Conservation (phyloP, 164 flowering plant species). For the Vitis amurensis region DNA sequence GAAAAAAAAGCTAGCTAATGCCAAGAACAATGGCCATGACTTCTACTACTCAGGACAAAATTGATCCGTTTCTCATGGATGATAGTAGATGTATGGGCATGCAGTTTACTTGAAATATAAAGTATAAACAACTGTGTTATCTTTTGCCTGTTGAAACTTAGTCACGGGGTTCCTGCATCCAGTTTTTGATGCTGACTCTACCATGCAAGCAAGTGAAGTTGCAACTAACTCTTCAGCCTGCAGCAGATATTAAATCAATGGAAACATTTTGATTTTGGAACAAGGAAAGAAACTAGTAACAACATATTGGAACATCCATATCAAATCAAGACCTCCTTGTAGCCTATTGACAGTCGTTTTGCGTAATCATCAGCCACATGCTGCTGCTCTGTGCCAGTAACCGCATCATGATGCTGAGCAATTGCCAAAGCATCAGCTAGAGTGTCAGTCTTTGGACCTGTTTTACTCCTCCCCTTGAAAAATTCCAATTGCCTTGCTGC, state of each 20-base stretch:
- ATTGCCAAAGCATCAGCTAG: slow-evolving; percentile 92
- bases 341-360: slow-evolving; percentile 76
- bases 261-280: not conserved
- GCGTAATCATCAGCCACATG: slow-evolving; percentile 96
- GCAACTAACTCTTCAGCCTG: slow-evolving; percentile 46
- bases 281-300: not conserved
- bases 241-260: slow-evolving; percentile 1
- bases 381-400: slow-evolving; percentile 86
- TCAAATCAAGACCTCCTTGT: slow-evolving; percentile 51
- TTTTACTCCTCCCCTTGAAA: slow-evolving; percentile 57
- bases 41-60: too few species aligned
- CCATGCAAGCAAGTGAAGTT: slow-evolving; percentile 40
- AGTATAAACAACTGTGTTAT: slow-evolving; percentile 3
- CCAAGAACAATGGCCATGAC: too few species aligned
- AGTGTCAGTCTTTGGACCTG: slow-evolving; percentile 66
- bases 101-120: not conserved
- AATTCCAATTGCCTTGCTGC: slow-evolving; percentile 93
- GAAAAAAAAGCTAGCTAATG: too few species aligned
- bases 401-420: slow-evolving; percentile 99
- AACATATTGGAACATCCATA: not conserved
- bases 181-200: slow-evolving; percentile 12
- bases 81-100: too few species aligned
- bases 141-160: slow-evolving; percentile 39
- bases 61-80: too few species aligned
- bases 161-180: slow-evolving; percentile 15